A percentile compares a stretch with the other conserved stretches of the same genome.
Evolutionary conservation across 208 protist genomes (phyloP).

Genomic region (Lotmaria passim): DNA sequence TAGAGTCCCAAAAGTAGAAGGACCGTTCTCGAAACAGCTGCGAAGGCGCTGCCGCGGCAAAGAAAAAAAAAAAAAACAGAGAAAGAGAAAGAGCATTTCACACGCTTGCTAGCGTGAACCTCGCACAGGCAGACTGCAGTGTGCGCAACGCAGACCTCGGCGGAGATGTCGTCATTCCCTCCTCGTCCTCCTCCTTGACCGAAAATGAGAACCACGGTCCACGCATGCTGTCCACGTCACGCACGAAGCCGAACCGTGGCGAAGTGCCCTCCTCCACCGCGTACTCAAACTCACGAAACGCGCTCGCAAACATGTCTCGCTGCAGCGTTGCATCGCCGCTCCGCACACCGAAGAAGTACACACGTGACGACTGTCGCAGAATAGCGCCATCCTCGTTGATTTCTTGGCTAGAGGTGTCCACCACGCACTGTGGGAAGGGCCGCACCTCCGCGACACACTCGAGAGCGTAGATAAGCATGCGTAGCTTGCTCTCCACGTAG

Average conservation of each 20-base stretch:
- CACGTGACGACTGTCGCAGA: constrained; percentile 18
- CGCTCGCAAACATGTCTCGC: constrained; percentile 12
- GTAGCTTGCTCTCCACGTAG: constrained; percentile 77
- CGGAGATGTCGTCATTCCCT: too few species aligned
- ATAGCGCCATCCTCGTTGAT: constrained; percentile 9
- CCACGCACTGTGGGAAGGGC: constrained; percentile 41
- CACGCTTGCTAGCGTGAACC: not conserved
- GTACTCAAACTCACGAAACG: constrained; percentile 30
- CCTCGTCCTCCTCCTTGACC: constrained; percentile 12
- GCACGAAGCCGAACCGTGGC: constrained; percentile 37
- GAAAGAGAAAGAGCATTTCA: not conserved
- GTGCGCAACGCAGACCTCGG: constrained; percentile 18
- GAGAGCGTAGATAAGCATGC: constrained; percentile 76
- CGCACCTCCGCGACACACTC: constrained; percentile 74
- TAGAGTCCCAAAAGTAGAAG: too few species aligned
- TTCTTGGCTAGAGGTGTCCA: not conserved
- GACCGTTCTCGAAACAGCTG: too few species aligned
- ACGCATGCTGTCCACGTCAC: constrained; percentile 45
- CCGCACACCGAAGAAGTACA: constrained; percentile 31
- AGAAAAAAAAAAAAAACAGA: too few species aligned
- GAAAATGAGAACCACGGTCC: constrained; percentile 43
- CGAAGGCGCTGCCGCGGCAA: too few species aligned
- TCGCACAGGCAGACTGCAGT: constrained; percentile 24
- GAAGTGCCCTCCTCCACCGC: constrained; percentile 35
- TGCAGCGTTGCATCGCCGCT: constrained; percentile 12